Percentiles rank a stretch among this genome's conserved stretches.
phyloP scores from a whole-genome alignment of 129 eudicot genomes.

The Heracleum sosnowskyi region DNA sequence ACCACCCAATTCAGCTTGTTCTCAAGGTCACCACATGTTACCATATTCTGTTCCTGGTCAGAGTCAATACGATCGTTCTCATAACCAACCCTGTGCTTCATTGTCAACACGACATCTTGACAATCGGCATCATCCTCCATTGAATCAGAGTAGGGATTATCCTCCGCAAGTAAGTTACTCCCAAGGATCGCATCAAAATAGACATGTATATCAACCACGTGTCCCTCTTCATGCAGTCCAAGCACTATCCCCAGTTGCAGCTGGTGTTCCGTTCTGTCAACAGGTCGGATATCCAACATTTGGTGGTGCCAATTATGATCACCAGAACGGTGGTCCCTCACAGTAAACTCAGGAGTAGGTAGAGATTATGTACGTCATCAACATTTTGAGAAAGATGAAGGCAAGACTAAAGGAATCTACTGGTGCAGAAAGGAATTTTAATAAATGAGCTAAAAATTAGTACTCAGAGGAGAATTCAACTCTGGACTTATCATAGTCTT shows the following conservation, averaged over 20 bases:
- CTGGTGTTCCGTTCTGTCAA: conserved; percentile 16
- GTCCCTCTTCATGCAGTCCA: conserved; percentile 20
- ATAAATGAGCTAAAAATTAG: neutral
- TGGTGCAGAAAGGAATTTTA: conserved; percentile 1
- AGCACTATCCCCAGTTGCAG: conserved; percentile 10
- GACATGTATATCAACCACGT: conserved; percentile 26
- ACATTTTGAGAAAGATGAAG: conserved; percentile 18
- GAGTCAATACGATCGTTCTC: conserved; percentile 19
- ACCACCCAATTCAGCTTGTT: conserved; percentile 27
- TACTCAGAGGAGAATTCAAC: neutral
- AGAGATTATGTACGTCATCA: conserved; percentile 38
- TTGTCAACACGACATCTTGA: conserved; percentile 20
- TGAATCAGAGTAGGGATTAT: conserved; percentile 16
- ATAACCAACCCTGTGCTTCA: conserved; percentile 27
- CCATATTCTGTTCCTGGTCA: neutral
- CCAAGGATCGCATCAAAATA: conserved; percentile 24
- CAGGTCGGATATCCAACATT: conserved; percentile 24
- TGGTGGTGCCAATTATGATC: conserved; percentile 21
- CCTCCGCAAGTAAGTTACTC: conserved; percentile 27
- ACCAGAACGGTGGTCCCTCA: conserved; percentile 27
- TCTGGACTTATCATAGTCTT: neutral
- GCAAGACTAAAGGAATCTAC: neutral
- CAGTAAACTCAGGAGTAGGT: conserved; percentile 27
- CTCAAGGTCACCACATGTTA: conserved; percentile 14
- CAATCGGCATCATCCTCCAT: conserved; percentile 27